These are phyloP conservation scores for Zasmidium citrigriseum DNA, from an alignment of 2,329 filamentous ascomycete species.

Conservation along the genomic window DNA sequence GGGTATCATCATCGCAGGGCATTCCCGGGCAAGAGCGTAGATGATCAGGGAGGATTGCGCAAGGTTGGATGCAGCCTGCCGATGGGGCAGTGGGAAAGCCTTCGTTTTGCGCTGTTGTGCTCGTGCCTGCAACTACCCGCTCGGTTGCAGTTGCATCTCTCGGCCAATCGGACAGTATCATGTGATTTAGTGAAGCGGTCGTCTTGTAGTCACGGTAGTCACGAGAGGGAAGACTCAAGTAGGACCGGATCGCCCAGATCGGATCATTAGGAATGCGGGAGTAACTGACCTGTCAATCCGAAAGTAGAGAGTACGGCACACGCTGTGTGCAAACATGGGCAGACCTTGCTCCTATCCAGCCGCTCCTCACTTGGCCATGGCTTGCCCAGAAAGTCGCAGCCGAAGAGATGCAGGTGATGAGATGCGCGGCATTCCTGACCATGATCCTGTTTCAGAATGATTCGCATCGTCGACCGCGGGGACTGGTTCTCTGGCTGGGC, in stretches of 20 bases:
- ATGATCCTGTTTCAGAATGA: neutral
- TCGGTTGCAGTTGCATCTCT: neutral
- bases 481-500: neutral
- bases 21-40: neutral
- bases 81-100: neutral
- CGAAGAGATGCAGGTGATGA: neutral
- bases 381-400: neutral
- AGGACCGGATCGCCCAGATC: neutral
- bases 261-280: neutral
- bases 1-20: neutral
- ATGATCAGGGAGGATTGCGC: neutral
- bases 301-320: neutral
- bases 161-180: neutral
- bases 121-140: neutral
- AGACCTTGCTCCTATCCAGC: neutral
- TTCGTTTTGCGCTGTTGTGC: too few species aligned
- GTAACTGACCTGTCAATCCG: neutral
- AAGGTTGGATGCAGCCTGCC: neutral
- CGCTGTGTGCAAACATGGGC: neutral
- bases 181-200: neutral
- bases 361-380: neutral
- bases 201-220: neutral
- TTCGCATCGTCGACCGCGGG: neutral
- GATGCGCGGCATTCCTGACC: neutral
- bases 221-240: neutral